Conservation (phyloP, 768 basidiomycete species). For the Agrocybe pediades region DNA sequence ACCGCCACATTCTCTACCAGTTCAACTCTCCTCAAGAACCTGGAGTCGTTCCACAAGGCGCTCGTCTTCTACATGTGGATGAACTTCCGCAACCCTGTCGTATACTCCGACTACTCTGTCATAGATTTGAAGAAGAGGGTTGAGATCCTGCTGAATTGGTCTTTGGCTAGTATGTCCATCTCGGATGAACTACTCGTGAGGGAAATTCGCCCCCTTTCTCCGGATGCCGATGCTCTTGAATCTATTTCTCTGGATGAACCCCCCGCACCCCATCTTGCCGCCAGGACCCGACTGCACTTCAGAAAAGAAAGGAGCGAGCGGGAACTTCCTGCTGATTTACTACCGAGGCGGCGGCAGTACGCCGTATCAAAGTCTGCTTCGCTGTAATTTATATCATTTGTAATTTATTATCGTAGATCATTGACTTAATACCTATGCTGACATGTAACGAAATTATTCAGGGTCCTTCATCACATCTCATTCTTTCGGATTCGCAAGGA, state of each 20-base stretch:
- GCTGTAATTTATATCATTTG: neutral
- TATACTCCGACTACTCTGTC: constrained; percentile 61
- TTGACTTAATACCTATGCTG: neutral
- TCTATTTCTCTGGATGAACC: neutral
- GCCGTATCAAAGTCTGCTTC: neutral
- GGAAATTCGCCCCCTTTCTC: neutral
- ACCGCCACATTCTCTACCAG: constrained; percentile 6
- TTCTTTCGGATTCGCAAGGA: too few relatives aligned
- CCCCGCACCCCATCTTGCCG: neutral
- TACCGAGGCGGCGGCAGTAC: neutral
- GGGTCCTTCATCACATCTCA: neutral
- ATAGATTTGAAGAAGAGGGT: constrained; percentile 56
- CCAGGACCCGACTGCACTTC: neutral
- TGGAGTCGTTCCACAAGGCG: constrained; percentile 81
- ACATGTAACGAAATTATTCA: neutral
- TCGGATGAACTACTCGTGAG: neutral
- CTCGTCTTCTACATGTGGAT: constrained; percentile 87
- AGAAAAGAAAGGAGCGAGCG: neutral
- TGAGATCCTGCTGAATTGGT: constrained; percentile 71
- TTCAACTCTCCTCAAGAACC: constrained; percentile 19
- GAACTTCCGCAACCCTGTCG: constrained; percentile 64
- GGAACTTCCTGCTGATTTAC: neutral
- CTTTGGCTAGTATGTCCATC: constrained; percentile 43
- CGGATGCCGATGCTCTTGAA: neutral
- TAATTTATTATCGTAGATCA: neutral